Evolutionary conservation across 164 flowering plant genomes (phyloP).

Genomic region (Sedum album): DNA sequence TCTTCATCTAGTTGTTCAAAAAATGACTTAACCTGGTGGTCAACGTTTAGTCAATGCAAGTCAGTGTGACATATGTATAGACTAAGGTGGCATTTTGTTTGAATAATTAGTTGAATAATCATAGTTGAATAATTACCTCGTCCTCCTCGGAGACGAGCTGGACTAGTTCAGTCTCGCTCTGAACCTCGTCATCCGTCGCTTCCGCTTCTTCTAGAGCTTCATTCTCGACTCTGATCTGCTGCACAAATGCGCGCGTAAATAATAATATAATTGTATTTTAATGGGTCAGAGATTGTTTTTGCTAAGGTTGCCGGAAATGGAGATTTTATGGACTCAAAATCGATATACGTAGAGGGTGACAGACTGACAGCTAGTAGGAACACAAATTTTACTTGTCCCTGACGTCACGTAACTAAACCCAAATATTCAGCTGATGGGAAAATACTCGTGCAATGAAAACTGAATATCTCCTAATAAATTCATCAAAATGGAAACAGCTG

Average conservation of each 20-base stretch:
- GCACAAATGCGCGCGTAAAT: slow-evolving; percentile 3
- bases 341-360: not conserved
- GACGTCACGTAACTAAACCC: not conserved
- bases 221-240: slow-evolving; percentile 33
- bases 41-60: not conserved
- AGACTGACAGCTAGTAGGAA: not conserved
- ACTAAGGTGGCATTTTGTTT: too few relatives aligned
- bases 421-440: not conserved
- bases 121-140: slow-evolving; percentile 40
- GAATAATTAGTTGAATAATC: too few relatives aligned
- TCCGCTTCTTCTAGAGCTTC: slow-evolving; percentile 17
- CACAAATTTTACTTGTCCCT: not conserved
- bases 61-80: too few relatives aligned
- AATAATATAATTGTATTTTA: not conserved
- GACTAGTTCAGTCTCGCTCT: slow-evolving; percentile 48
- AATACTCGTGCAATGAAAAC: not conserved
- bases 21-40: slow-evolving; percentile 44
- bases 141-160: slow-evolving; percentile 67
- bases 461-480: not conserved
- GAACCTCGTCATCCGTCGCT: slow-evolving; percentile 28
- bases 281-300: too few relatives aligned
- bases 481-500: not conserved
- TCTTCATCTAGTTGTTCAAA: slow-evolving; percentile 68
- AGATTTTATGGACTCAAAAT: not conserved
- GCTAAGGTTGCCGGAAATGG: not conserved